Evolutionary conservation across 768 basidiomycete species (phyloP).

Genomic region (Trametes meyenii): DNA sequence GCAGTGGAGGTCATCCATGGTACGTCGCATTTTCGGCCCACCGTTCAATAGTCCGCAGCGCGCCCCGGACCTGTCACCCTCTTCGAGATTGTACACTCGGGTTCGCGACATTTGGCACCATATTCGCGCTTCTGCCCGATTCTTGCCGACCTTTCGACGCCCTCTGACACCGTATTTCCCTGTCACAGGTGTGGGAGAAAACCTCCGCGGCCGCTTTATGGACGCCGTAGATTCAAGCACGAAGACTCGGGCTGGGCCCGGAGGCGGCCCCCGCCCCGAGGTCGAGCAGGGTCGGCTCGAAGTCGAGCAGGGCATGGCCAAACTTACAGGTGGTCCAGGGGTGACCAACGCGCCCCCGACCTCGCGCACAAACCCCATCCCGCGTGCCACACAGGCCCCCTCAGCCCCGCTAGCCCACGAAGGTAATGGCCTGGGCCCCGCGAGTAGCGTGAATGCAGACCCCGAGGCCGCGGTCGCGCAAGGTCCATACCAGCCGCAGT

Average conservation of each 20-base stretch:
- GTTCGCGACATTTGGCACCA: not conserved
- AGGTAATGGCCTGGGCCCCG: slow-evolving; percentile 3
- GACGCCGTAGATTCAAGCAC: slow-evolving; percentile 12
- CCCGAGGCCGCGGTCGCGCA: slow-evolving; percentile 2
- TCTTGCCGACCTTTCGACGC: not conserved
- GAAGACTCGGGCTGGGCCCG: not conserved
- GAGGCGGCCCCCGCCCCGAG: slow-evolving; percentile 3
- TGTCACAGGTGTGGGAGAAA: slow-evolving; percentile 18
- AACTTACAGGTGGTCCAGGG: slow-evolving; percentile 15
- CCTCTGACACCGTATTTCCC: not conserved
- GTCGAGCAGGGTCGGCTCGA: slow-evolving; percentile 13
- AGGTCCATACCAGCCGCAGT: slow-evolving; percentile 8
- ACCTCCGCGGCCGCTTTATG: slow-evolving; percentile 21
- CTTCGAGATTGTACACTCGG: not conserved
- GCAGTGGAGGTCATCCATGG: slow-evolving; percentile 20
- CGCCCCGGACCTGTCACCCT: no score
- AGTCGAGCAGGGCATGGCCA: slow-evolving; percentile 20
- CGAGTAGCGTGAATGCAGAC: slow-evolving; percentile 9
- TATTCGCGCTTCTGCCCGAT: no score
- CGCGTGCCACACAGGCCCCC: not conserved
- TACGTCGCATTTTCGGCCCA: not conserved
- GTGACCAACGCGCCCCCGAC: not conserved
- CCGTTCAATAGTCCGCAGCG: no score
- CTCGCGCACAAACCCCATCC: not conserved
- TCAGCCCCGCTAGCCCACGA: slow-evolving; percentile 2